Conservation (phyloP, 2,329 filamentous ascomycete genomes). For the Fusarium tricinctum region DNA sequence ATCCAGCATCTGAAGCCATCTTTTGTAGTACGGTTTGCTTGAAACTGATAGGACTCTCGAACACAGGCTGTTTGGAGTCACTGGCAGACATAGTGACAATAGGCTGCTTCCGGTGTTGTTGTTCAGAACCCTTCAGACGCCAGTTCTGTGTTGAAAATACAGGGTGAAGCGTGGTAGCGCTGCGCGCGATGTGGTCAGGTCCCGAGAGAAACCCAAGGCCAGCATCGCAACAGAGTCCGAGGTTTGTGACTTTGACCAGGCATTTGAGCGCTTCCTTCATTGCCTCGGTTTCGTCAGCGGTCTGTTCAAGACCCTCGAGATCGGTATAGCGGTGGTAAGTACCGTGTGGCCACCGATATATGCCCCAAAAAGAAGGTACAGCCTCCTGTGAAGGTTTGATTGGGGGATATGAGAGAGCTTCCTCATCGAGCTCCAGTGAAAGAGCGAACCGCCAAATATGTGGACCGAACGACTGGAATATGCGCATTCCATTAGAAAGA, state of each 20-base stretch:
- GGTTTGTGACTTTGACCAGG: constrained; percentile 68
- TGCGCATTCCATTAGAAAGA: constrained; percentile 67
- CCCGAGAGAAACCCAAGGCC: constrained; percentile 77
- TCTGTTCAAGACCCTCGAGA: constrained; percentile 71
- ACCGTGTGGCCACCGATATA: constrained; percentile 73
- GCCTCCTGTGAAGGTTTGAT: constrained; percentile 68
- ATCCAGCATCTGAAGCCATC: constrained; percentile 58
- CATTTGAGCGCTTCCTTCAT: constrained; percentile 73
- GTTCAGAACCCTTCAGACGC: constrained; percentile 36
- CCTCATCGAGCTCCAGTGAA: constrained; percentile 76
- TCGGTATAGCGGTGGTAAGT: constrained; percentile 71
- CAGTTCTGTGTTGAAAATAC: constrained; percentile 55
- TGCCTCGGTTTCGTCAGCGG: constrained; percentile 72
- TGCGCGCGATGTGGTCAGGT: constrained; percentile 67
- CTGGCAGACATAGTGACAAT: constrained; percentile 44
- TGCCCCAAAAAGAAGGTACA: constrained; percentile 72
- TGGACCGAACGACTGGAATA: constrained; percentile 72
- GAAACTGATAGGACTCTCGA: constrained; percentile 49
- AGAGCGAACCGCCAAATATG: constrained; percentile 75
- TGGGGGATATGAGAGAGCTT: constrained; percentile 63
- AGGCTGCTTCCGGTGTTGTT: constrained; percentile 24
- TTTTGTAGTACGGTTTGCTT: constrained; percentile 53
- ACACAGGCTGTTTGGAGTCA: constrained; percentile 42
- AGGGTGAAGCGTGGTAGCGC: constrained; percentile 55
- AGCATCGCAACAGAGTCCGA: constrained; percentile 77